These are phyloP conservation scores for Peronospora tabacina DNA, from an alignment of 352 stramenopile species.

Conservation along the genomic window DNA sequence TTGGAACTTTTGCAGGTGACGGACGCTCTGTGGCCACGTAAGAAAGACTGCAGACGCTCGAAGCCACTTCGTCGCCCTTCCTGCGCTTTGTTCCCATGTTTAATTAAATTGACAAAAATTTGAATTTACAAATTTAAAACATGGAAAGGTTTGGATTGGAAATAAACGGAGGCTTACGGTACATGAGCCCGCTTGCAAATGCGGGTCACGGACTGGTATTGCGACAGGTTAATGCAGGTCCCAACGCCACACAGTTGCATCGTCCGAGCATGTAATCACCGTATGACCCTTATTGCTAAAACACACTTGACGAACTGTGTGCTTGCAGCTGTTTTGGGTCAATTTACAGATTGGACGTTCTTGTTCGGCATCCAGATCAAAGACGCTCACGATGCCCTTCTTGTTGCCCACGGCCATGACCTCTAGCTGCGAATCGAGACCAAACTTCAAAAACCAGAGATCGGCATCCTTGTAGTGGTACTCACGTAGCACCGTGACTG, in stretches of 20 bases:
- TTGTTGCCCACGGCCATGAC: conserved; percentile 78
- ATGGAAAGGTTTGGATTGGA: conserved; percentile 6
- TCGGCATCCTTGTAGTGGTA: conserved; percentile 79
- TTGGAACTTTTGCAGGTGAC: conserved; percentile 18
- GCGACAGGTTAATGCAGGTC: conserved; percentile 37
- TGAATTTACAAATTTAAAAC: conserved; percentile 12
- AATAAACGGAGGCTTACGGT: conserved; percentile 12
- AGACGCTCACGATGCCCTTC: conserved; percentile 72
- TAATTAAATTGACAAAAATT: too few species aligned
- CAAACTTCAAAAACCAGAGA: conserved; percentile 86
- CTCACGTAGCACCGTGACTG: conserved; percentile 72
- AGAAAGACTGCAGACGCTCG: conserved; percentile 15
- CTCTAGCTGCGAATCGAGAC: conserved; percentile 62
- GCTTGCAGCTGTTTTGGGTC: conserved; percentile 67
- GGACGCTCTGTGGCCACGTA: conserved; percentile 13
- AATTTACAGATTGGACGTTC: conserved; percentile 67
- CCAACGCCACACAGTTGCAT: conserved; percentile 68
- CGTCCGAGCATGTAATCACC: conserved; percentile 66
- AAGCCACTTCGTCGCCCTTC: conserved; percentile 19
- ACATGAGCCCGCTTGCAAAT: conserved; percentile 1
- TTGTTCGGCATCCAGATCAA: conserved; percentile 65
- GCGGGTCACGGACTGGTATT: not conserved
- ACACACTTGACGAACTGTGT: conserved; percentile 67
- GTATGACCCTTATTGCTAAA: conserved; percentile 70
- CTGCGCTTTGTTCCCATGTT: conserved; percentile 33